These are phyloP conservation scores for Lepiota brunneoincarnata DNA, from an alignment of 768 basidiomycete species.

Conservation along the genomic window DNA sequence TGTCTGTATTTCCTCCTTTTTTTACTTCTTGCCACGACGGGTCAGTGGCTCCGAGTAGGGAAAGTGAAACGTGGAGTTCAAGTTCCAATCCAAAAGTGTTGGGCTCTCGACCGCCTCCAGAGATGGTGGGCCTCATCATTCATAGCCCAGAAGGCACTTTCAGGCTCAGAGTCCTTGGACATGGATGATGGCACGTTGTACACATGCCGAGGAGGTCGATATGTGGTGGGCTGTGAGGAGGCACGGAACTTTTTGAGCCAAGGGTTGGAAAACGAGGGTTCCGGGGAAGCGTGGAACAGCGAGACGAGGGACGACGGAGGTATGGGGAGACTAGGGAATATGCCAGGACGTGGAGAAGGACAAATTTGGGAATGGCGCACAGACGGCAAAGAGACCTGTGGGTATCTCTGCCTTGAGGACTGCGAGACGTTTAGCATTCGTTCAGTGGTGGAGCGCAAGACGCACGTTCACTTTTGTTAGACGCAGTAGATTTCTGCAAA, in stretches of 20 bases:
- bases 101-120: slow-evolving; percentile 54
- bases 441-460: slow-evolving; percentile 17
- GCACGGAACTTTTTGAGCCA: slow-evolving; percentile 60
- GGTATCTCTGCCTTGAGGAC: slow-evolving; percentile 56
- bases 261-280: slow-evolving; percentile 35
- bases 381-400: too few species aligned
- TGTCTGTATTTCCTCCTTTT: slow-evolving; percentile 39
- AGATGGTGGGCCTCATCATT: slow-evolving; percentile 65
- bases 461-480: slow-evolving; percentile 67
- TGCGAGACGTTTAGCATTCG: slow-evolving; percentile 17
- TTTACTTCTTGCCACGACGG: slow-evolving; percentile 20
- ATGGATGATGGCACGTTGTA: slow-evolving; percentile 1
- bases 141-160: slow-evolving; percentile 71
- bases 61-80: slow-evolving; percentile 29
- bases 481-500: slow-evolving; percentile 35
- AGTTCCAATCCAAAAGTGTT: slow-evolving; percentile 30
- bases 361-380: slow-evolving; percentile 30
- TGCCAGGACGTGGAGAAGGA: slow-evolving; percentile 24
- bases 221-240: slow-evolving; percentile 29
- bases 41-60: slow-evolving; percentile 25
- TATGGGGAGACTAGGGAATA: slow-evolving; percentile 22
- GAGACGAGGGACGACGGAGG: slow-evolving; percentile 19
- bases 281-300: slow-evolving; percentile 1
- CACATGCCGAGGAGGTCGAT: background rate
- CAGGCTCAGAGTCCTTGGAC: slow-evolving; percentile 48